Percentiles rank a stretch among this genome's conserved stretches.
Evolutionary conservation across 2,329 filamentous ascomycete species (phyloP).

Genomic region (Aspergillus floridensis): DNA sequence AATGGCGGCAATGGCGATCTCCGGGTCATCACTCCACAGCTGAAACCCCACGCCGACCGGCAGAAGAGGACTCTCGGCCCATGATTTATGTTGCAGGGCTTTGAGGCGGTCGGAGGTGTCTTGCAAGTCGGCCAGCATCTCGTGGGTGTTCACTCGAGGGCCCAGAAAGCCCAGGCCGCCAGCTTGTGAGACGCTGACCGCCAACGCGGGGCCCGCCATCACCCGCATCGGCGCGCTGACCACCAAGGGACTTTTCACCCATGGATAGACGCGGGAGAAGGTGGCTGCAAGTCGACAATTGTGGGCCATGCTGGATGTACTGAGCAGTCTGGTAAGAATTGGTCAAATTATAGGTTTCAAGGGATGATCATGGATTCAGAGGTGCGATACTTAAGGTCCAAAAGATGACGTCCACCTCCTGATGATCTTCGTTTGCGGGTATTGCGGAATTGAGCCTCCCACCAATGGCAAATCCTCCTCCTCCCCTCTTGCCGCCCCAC

Average conservation of each 20-base stretch:
- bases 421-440: too few species aligned
- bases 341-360: too few species aligned
- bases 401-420: too few species aligned
- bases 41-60: conserved; percentile 45
- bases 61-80: conserved; percentile 17
- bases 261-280: conserved; percentile 50
- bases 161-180: conserved; percentile 57
- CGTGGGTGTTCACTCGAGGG: conserved; percentile 51
- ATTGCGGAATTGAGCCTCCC: too few species aligned
- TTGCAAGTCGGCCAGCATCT: conserved; percentile 32
- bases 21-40: conserved; percentile 40
- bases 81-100: conserved; percentile 2
- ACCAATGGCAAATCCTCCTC: too few species aligned
- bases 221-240: conserved; percentile 69
- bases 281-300: neutral
- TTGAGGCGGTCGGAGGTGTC: conserved; percentile 28
- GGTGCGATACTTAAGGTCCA: neutral
- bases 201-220: conserved; percentile 57
- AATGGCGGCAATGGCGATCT: conserved; percentile 30
- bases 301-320: neutral
- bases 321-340: too few species aligned
- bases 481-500: too few species aligned
- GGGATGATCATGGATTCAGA: neutral
- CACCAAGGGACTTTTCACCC: conserved; percentile 60
- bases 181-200: conserved; percentile 59